Base-by-base conservation (phyloP, 495 filamentous ascomycete genomes). In the Neurospora sp. region DNA sequence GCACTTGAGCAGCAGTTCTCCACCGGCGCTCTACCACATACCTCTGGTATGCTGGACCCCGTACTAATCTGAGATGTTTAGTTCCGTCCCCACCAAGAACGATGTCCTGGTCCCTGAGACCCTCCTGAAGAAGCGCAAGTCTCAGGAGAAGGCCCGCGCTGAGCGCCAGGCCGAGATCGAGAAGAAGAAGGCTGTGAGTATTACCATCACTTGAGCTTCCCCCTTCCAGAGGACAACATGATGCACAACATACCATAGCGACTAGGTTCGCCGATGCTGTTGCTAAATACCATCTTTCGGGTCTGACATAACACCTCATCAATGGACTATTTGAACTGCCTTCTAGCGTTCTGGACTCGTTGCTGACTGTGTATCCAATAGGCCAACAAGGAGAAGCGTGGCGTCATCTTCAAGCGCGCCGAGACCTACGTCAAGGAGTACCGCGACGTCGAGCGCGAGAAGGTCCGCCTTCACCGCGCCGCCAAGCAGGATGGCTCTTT, bases 381-480 rank as follows among this genome's bases (percentile, higher is more conserved):
- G 95, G 90, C 91, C 85, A 93, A 91, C 89, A 98, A 98, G 90
- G 90, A 96, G 88, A 98, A 97, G 92, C 94, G 96, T 82, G 87
- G 87, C 74, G 91, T 93, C 79, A 96, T 98, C 91, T 99, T 99
- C 93, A 97, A 98, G 91, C 96, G 96, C 84, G 96, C 96, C 80
- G 96, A 99, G 90, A 93, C 94, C 86, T 99, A 98, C 87, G 93
- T 98, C 79, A 94, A 96, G 88, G 96, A 98, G 87, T 99, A 99
- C 91, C 95, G 96, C 77, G 93, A 97, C 81, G 91, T 89, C 72
- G 96, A 98, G 92, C 94, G 94, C 77, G 96, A 99, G 91, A 96
- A 96, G 91, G 91, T 98, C 86, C 94, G 95, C 80, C 93, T 98
- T 49, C 82, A 86, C 78, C 95, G 96, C 75, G 84, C 92, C 76